Evolutionary conservation across 2,329 filamentous ascomycete genomes (phyloP), one percentile per base, ranked within the genome.

Genomic region (Penicillium aurantiogriseum): DNA sequence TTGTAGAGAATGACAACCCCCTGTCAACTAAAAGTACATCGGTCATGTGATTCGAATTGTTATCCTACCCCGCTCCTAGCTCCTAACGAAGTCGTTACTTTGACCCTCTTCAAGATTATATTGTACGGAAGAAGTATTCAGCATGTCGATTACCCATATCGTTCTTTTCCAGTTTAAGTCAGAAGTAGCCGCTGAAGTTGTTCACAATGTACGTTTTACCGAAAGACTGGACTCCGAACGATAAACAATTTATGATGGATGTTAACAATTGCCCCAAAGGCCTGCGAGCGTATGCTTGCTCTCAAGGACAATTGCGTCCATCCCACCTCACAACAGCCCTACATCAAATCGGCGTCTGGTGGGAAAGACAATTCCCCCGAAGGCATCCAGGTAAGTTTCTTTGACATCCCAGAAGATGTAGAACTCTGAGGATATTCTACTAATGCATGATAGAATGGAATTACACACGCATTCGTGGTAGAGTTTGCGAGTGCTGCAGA

Each of bases 401-500:
- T 6, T 21, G 19, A 21, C 5, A 25, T 33, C 13, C 11, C n/a
- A 5, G n/a, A 31, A 7, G n/a, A 31, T 3, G 5, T 21, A 42
- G 17, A 13, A 31, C 27, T 46, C 13, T 1, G 2, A 23, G 13
- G 7, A 15, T 7, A 40, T n/a, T 33, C 52, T 11, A 42, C 36
- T 48, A 7, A 60, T 46, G 19, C 19, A 17, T 45, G 23, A 51
- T 51, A 35, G 87, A 79, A 81, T 48, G 87, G 83, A 0, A 83
- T 88, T 50, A 86, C 86, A 0, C 88, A 92, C 68, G 86, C 80
- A 0, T 91, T 91, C 61, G 81, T 92, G 2, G 80, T 82, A 23
- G 83, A 89, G 64, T 91, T 92, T 57, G 80, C 81, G 10, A 86
- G 71, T 23, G 77, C 77, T 19, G 81, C 84, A 60, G 88, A 92